Conservation (phyloP, 2,329 filamentous ascomycete genomes). For the Volutella citrinella region DNA sequence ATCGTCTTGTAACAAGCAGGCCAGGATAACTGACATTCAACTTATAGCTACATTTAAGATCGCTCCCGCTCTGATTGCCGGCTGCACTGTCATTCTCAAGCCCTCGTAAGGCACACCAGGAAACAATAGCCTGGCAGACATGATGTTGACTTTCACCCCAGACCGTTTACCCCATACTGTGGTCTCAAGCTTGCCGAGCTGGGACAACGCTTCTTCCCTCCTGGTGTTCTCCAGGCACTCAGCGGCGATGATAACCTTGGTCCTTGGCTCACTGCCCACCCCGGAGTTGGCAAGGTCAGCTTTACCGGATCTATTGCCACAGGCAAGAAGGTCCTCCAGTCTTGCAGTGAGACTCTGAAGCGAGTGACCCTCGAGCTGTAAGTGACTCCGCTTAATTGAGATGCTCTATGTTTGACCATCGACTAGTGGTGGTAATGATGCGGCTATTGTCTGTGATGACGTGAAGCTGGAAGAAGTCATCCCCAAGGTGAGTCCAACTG, state of each 20-base stretch:
- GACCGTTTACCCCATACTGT: slow-evolving; percentile 53
- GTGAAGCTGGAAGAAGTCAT: too few species aligned
- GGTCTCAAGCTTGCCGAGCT: slow-evolving; percentile 57
- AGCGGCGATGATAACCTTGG: slow-evolving; percentile 59
- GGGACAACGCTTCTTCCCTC: slow-evolving; percentile 52
- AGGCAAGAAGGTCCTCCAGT: slow-evolving; percentile 58
- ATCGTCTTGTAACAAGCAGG: too few species aligned
- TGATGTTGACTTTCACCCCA: background rate
- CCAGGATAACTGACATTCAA: slow-evolving; percentile 19
- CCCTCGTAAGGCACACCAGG: slow-evolving; percentile 34
- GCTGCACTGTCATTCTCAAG: slow-evolving; percentile 54
- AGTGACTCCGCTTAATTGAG: background rate
- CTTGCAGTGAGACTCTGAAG: slow-evolving; percentile 53
- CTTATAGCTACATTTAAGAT: slow-evolving; percentile 59
- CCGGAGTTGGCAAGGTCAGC: slow-evolving; percentile 56
- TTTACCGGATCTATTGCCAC: slow-evolving; percentile 61
- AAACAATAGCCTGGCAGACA: too few species aligned
- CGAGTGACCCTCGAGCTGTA: slow-evolving; percentile 56
- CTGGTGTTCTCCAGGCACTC: too few species aligned
- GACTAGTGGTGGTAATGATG: slow-evolving; percentile 11
- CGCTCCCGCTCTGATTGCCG: slow-evolving; percentile 51
- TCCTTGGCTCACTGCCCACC: slow-evolving; percentile 55
- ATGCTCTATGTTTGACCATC: background rate
- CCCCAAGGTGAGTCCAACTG: too few species aligned
- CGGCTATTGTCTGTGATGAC: slow-evolving; percentile 32